Base-by-base conservation (phyloP, 2,329 filamentous ascomycete species). In the Coniochaeta sp. region DNA sequence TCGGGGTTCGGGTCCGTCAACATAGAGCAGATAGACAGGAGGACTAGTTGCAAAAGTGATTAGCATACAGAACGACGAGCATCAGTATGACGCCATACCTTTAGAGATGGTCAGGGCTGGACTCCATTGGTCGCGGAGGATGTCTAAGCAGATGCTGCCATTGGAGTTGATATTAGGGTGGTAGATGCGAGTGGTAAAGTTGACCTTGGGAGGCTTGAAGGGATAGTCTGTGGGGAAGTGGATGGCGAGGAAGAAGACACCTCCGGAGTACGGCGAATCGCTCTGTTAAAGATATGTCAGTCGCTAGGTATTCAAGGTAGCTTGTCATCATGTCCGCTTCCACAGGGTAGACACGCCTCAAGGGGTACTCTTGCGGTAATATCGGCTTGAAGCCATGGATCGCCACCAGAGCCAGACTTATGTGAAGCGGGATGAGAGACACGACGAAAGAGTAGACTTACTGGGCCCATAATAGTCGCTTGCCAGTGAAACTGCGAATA, bases 101-200 rank as follows among this genome's bases (percentile, higher is more conserved):
- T 99, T 99, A 64, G 91, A 96, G 72, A 99, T 98, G 68, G 95
- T 99, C 77, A 99, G 83, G 67, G 95, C 95, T 47, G 95, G 95
- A 77, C 93, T 97, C 95, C 95, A 99, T 81, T 99, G 95, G 78
- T 99, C 95, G 81, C 95, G 88, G 73, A 99, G 83, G 73, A 99
- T 99, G 74, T 99, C 95, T 76, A 99, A 81, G 78, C 95, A 99
- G 79, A 99, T 99, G 79, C 93, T 97, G 78, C 95, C 95, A 77
- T 98, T 98, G 68, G 91, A 96, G 87, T 99, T 99, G 91, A 99
- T 99, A 81, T 99, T 99, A 72, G 95, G 95, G 81, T 99, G 95
- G 78, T 99, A 99, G 82, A 99, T 98, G 74, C 93, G 90, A 67
- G 95, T 99, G 70, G 92, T 98, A 86, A 99, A 99, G 89, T 97